Evolutionary conservation across 1,139 yeast genomes (phyloP), one percentile per base, ranked within the genome.

Genomic region (Pichia sp.): DNA sequence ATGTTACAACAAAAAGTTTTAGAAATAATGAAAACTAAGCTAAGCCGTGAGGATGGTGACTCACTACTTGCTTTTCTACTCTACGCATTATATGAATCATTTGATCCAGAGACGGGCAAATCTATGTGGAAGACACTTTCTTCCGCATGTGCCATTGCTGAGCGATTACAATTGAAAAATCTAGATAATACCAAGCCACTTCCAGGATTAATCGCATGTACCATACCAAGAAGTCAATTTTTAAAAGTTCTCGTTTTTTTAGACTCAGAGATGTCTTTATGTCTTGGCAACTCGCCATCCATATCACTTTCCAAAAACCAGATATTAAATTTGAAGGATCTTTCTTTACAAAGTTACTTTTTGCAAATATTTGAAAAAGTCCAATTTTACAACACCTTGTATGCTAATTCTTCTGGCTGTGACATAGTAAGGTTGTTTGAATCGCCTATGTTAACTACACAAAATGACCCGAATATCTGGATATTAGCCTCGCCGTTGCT

Each of bases 91-190:
- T 61, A 54, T 55, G 61, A 61, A 44, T 10, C 53, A 5, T 46
- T 61, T 8, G 63, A 61, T 43, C 64, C 63, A 8, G 63, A 61
- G 36, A 16, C 43, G 8, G 64, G 63, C 2, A 52, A 32, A 10
- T 30, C 57, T 2, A 44, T 54, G 13, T 54, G 61, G 60, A 61
- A 56, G 46, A 54, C 60, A 1, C 19, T 60, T 8, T 52, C 62
- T 6, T 34, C 57, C 5, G 63, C 64, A 2, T 55, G 60, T 49
- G 56, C 47, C 8, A 30, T 61, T 15, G 62, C 62, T 2, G 64
- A 61, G 36, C 56, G 54, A 34, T 32, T 61, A 8, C 52, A 61
- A 8, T 26, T 62, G 11, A 55, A 57, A 13, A 57, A 55, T 41
- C 29, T 55, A 11, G 48, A 51, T n/a, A 50, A 51, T 23, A 31